Evolutionary conservation across 108 stramenopile species (phyloP).

Genomic region (Seminavis robusta): DNA sequence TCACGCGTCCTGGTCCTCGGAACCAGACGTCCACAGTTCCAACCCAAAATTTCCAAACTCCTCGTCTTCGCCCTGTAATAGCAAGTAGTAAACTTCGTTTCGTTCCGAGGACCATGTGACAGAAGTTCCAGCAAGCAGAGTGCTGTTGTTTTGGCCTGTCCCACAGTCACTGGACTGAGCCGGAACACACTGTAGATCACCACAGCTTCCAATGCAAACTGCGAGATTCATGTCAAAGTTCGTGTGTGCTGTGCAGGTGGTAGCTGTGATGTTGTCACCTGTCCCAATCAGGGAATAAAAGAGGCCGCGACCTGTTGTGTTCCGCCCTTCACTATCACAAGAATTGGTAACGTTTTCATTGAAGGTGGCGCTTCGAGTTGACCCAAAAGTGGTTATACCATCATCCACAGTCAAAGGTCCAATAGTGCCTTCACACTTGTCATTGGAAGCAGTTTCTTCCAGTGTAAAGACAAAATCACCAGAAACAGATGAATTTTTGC

Average conservation of each 20-base stretch:
- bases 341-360: background rate
- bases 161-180: too few relatives aligned
- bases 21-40: too few relatives aligned
- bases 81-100: too few relatives aligned
- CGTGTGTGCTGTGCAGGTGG: background rate
- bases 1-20: too few relatives aligned
- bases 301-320: background rate
- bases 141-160: too few relatives aligned
- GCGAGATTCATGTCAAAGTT: background rate
- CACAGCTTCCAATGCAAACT: constrained; percentile 1
- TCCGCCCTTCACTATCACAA: background rate
- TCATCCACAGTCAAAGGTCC: background rate
- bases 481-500: too few relatives aligned
- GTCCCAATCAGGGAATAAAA: background rate
- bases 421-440: background rate
- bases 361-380: background rate
- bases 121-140: too few relatives aligned
- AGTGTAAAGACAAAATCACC: background rate
- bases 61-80: too few relatives aligned
- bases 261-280: background rate
- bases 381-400: background rate
- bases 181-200: background rate
- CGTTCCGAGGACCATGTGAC: too few relatives aligned
- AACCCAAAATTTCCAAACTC: too few relatives aligned
- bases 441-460: background rate